These are phyloP conservation scores for Blastomyces percursus DNA, from an alignment of 2,329 filamentous ascomycete genomes.

Conservation along the genomic window DNA sequence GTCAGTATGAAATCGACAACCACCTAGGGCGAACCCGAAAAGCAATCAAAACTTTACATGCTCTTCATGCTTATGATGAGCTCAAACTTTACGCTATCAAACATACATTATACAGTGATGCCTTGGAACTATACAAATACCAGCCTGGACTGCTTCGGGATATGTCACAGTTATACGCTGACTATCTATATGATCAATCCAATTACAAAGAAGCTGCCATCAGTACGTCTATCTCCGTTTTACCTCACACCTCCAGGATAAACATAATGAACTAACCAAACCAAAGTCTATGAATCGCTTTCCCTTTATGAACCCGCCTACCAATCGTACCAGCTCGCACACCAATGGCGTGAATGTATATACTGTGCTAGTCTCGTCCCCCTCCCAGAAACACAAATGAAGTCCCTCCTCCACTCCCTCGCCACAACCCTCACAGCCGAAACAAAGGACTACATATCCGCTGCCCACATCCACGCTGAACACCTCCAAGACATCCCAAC, in stretches of 20 bases:
- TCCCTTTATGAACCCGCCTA: constrained; percentile 62
- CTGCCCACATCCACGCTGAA: constrained; percentile 69
- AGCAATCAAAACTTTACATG: constrained; percentile 65
- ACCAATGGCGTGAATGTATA: constrained; percentile 85
- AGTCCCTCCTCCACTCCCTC: constrained; percentile 59
- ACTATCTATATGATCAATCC: constrained; percentile 62
- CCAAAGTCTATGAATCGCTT: constrained; percentile 69
- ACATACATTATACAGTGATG: constrained; percentile 65
- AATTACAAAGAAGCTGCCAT: constrained; percentile 78
- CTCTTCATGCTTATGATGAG: constrained; percentile 64
- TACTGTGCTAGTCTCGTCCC: constrained; percentile 63
- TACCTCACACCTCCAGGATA: background rate
- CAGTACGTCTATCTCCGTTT: constrained; percentile 22
- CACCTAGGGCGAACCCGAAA: constrained; percentile 66
- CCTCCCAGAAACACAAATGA: constrained; percentile 49
- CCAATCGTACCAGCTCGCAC: constrained; percentile 70
- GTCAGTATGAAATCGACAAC: constrained; percentile 78
- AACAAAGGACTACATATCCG: constrained; percentile 69
- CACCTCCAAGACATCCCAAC: constrained; percentile 62
- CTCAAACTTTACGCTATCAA: constrained; percentile 66
- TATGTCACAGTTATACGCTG: constrained; percentile 69
- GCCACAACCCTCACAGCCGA: constrained; percentile 66
- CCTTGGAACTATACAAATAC: constrained; percentile 75
- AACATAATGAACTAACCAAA: background rate
- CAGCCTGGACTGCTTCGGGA: constrained; percentile 53